Percentiles rank a stretch among this genome's conserved stretches.
phyloP scores from a whole-genome alignment of 2,329 filamentous ascomycete genomes.

The Colletotrichum paranaense region DNA sequence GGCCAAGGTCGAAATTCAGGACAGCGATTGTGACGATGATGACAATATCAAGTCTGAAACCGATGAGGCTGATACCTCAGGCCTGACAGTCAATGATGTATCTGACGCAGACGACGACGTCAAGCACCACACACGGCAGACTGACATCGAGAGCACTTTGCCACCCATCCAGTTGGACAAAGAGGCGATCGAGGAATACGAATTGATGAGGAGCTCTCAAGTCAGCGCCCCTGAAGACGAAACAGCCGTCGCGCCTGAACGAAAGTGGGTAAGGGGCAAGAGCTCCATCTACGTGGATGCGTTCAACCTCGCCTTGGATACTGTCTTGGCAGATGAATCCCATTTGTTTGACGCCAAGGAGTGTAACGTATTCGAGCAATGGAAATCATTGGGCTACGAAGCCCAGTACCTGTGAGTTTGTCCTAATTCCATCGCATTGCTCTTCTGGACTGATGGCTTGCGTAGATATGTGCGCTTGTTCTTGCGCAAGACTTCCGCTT shows the following conservation, averaged over 20 bases:
- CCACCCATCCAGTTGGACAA: slow-evolving; percentile 75
- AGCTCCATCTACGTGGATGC: slow-evolving; percentile 97
- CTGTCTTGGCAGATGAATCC: slow-evolving; percentile 87
- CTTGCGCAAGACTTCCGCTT: slow-evolving; percentile 88
- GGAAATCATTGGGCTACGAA: slow-evolving; percentile 81
- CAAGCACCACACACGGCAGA: slow-evolving; percentile 51
- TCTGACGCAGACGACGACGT: slow-evolving; percentile 40
- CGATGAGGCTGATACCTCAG: slow-evolving; percentile 47
- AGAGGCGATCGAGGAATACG: slow-evolving; percentile 83
- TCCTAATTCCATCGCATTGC: neutral
- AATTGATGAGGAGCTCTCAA: slow-evolving; percentile 72
- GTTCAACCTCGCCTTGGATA: slow-evolving; percentile 92
- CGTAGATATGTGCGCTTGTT: slow-evolving; percentile 90
- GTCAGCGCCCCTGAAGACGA: slow-evolving; percentile 50
- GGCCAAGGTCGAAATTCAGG: slow-evolving; percentile 42
- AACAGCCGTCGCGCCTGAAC: slow-evolving; percentile 3
- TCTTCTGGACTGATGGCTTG: neutral
- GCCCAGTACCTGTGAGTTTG: slow-evolving; percentile 84
- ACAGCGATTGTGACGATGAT: slow-evolving; percentile 36
- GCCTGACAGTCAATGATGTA: slow-evolving; percentile 37
- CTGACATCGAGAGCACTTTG: slow-evolving; percentile 78
- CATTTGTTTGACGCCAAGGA: slow-evolving; percentile 89
- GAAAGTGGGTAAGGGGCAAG: slow-evolving; percentile 76
- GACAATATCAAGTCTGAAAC: slow-evolving; percentile 27
- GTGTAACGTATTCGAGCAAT: slow-evolving; percentile 79